A percentile compares a stretch with the other conserved stretches of the same genome.
Conservation (phyloP, 768 basidiomycete species). For the Hypholoma sublateritium region DNA sequence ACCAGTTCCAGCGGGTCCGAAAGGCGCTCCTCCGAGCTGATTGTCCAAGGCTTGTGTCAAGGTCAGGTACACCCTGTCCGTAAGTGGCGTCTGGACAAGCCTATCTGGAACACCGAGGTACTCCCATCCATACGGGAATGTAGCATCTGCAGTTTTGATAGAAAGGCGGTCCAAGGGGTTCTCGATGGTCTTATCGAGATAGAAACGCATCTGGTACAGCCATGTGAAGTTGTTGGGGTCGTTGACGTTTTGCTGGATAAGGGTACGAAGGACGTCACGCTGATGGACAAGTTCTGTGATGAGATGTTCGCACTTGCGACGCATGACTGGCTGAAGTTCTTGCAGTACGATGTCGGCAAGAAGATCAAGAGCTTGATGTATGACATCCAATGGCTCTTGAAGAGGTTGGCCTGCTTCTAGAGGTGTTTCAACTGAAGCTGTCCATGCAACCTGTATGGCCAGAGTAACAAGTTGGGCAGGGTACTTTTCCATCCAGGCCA, state of each 20-base stretch:
- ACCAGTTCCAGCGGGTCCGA: slow-evolving; percentile 98
- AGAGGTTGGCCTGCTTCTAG: slow-evolving; percentile 58
- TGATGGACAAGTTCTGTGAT: slow-evolving; percentile 99
- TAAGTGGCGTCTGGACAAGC: slow-evolving; percentile 96
- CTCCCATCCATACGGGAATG: slow-evolving; percentile 98
- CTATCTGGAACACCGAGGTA: slow-evolving; percentile 97
- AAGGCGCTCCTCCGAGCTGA: slow-evolving; percentile 95
- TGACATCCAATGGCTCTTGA: slow-evolving; percentile 67
- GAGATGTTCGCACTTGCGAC: slow-evolving; percentile 96
- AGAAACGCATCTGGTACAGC: slow-evolving; percentile 99
- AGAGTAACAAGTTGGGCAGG: slow-evolving; percentile 96
- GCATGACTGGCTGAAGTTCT: slow-evolving; percentile 86
- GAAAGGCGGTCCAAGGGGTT: slow-evolving; percentile 79
- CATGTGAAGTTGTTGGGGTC: slow-evolving; percentile 82
- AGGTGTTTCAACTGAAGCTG: slow-evolving; percentile 72
- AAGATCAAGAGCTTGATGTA: slow-evolving; percentile 83
- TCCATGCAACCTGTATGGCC: slow-evolving; percentile 96
- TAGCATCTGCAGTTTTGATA: slow-evolving; percentile 86
- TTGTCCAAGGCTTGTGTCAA: slow-evolving; percentile 93
- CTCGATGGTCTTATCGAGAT: slow-evolving; percentile 69
- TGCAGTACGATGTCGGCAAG: slow-evolving; percentile 96
- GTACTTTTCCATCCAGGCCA: slow-evolving; percentile 90
- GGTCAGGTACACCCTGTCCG: slow-evolving; percentile 95
- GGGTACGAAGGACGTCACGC: slow-evolving; percentile 86
- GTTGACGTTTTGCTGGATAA: slow-evolving; percentile 62